Conservation (phyloP, 192 early-diverging fungal genomes). For the Linnemannia schmuckeri region DNA sequence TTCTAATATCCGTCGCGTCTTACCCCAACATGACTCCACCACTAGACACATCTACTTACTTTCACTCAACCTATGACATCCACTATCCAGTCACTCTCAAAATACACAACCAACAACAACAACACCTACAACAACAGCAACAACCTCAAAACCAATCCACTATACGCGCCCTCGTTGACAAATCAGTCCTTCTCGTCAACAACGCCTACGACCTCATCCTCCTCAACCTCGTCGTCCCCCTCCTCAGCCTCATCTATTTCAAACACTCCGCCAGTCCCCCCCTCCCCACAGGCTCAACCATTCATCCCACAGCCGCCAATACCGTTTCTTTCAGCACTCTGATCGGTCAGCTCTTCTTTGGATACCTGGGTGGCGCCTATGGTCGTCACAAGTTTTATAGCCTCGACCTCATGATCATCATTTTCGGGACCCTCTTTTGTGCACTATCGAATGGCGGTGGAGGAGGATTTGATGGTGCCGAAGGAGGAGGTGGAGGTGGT, state of each 20-base stretch:
- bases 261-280: conserved; percentile 61
- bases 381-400: conserved; percentile 94
- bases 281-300: conserved; percentile 68
- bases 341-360: conserved; percentile 88
- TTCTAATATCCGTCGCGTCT: background rate
- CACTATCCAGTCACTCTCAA: background rate
- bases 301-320: conserved; percentile 74
- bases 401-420: conserved; percentile 91
- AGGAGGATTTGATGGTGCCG: conserved; percentile 52
- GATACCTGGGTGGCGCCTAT: conserved; percentile 82
- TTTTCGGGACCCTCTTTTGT: conserved; percentile 85
- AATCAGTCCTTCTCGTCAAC: conserved; percentile 86
- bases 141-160: conserved; percentile 78
- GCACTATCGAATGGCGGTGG: conserved; percentile 67
- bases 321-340: conserved; percentile 87
- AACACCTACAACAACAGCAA: conserved; percentile 26
- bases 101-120: background rate
- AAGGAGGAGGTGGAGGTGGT: conserved; percentile 16
- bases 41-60: conserved; percentile 3
- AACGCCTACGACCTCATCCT: conserved; percentile 96
- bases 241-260: conserved; percentile 84
- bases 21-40: background rate
- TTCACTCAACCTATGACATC: background rate
- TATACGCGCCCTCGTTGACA: conserved; percentile 72
- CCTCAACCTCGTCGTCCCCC: conserved; percentile 90